Conservation (phyloP, 768 basidiomycete genomes). For the Guyanaporus albipodus region DNA sequence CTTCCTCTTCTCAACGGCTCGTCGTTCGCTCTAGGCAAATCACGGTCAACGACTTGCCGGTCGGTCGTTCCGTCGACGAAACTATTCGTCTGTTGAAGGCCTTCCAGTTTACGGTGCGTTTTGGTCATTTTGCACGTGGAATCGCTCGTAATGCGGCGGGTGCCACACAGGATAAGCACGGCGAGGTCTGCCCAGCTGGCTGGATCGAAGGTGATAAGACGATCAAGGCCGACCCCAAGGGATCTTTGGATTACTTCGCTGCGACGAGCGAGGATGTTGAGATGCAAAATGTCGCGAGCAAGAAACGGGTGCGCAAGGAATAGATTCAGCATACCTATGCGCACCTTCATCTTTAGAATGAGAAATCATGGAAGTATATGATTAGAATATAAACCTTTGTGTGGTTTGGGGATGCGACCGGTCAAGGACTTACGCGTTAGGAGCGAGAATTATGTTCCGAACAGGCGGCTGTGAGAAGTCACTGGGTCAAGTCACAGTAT, state of each 20-base stretch:
- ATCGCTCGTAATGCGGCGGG: not conserved
- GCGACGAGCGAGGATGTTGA: conserved; percentile 24
- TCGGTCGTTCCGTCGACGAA: conserved; percentile 94
- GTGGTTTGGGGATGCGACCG: too few relatives aligned
- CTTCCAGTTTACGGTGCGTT: conserved; percentile 81
- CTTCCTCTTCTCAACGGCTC: too few relatives aligned
- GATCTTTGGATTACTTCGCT: conserved; percentile 71
- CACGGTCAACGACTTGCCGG: conserved; percentile 88
- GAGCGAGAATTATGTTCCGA: too few relatives aligned
- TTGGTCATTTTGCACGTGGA: not conserved
- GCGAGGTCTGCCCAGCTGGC: conserved; percentile 91
- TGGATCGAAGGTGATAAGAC: conserved; percentile 82
- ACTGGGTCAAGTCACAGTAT: too few relatives aligned
- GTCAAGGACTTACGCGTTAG: too few relatives aligned
- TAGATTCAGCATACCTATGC: conserved; percentile 19
- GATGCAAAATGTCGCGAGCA: conserved; percentile 40
- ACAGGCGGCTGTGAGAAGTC: too few relatives aligned
- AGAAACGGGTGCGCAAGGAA: conserved; percentile 58
- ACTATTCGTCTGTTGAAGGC: conserved; percentile 88
- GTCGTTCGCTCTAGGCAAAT: conserved; percentile 52
- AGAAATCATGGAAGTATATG: too few relatives aligned
- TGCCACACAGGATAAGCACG: conserved; percentile 73
- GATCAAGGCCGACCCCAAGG: conserved; percentile 75
- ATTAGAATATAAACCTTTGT: too few relatives aligned
- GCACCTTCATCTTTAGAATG: not conserved